These are phyloP conservation scores for Ceratocystis smalleyi DNA, from an alignment of 2,329 filamentous ascomycete genomes.

Conservation along the genomic window DNA sequence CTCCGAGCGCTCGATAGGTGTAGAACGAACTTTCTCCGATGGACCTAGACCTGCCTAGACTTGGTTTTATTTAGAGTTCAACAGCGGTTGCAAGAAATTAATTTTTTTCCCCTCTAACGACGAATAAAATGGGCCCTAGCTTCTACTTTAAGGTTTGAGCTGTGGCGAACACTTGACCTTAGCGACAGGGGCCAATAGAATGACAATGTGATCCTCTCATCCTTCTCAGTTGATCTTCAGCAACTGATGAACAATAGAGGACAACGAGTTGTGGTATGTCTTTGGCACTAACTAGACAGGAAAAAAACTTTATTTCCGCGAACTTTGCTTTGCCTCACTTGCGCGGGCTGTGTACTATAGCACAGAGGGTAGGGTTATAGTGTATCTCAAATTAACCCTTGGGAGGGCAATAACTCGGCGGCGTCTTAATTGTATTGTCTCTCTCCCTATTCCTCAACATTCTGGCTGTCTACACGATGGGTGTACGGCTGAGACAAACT, in stretches of 20 bases:
- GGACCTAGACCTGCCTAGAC: not conserved
- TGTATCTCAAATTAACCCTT: not conserved
- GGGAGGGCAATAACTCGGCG: not conserved
- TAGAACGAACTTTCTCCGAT: not conserved
- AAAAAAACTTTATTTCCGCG: no score
- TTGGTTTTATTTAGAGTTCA: not conserved
- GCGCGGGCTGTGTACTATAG: no score
- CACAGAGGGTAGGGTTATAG: not conserved
- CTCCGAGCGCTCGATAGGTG: not conserved
- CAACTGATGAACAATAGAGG: not conserved
- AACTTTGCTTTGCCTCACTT: no score
- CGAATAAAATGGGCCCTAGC: not conserved
- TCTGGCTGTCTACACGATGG: not conserved
- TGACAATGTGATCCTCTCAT: constrained; percentile 3
- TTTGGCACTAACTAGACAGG: not conserved
- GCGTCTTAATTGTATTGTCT: not conserved
- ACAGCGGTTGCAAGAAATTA: not conserved
- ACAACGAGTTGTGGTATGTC: not conserved
- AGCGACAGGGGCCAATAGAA: not conserved
- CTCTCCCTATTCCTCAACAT: not conserved
- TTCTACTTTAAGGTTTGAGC: constrained; percentile 3
- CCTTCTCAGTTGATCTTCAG: not conserved
- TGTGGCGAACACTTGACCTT: not conserved
- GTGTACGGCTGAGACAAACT: not conserved
- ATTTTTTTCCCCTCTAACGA: not conserved